Base-by-base conservation (phyloP, 176 grass and related monocot species). In the Triticum timopheevii region DNA sequence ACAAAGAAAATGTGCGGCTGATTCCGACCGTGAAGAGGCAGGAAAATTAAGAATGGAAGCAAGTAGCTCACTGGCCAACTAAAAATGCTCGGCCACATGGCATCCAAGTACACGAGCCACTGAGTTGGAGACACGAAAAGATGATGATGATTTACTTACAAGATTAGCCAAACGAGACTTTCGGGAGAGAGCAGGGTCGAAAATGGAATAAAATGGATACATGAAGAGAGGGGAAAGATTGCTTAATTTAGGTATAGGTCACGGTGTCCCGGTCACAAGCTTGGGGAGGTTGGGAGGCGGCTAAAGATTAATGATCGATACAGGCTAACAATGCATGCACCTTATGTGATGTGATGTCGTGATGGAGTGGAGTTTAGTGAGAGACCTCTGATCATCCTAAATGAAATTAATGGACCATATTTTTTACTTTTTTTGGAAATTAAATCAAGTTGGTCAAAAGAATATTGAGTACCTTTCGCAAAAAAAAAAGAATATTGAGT, bases 221-320 rank as follows among this genome's bases (percentile, higher is more conserved):
- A 35, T 2, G 39, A 35, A 81, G 71, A 83, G 27, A 78, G 10
- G 7, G n/a, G 39, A 50, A 7, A 17, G 11, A 27, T 49, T 62
- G 45, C 44, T 75, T 49, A 74, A 27, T 74, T 82, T 50, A 36
- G 22, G 50, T 45, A 70, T 84, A 2, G 54, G 73, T 78, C 65
- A 72, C 23, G 17, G 84, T 33, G 30, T 42, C 34, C 16, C 44
- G 38, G 30, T 90, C 88, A 82, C 71, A 61, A 86, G 27, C 66
- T 83, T 69, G 61, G 22, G 13, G 17, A 66, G 73, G 64, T 30
- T 47, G 47, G 34, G 17, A 25, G 73, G 23, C 61, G 17, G 63
- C 73, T 73, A 78, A 83, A 61, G 67, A 87, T 40, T 49, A 74
- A 74, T 74, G 40, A 49, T 49, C 23, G 50, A 81, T 20, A 24